Conservation (phyloP, 1,284 basidiomycete species). For the Sporisorium sorghi region DNA sequence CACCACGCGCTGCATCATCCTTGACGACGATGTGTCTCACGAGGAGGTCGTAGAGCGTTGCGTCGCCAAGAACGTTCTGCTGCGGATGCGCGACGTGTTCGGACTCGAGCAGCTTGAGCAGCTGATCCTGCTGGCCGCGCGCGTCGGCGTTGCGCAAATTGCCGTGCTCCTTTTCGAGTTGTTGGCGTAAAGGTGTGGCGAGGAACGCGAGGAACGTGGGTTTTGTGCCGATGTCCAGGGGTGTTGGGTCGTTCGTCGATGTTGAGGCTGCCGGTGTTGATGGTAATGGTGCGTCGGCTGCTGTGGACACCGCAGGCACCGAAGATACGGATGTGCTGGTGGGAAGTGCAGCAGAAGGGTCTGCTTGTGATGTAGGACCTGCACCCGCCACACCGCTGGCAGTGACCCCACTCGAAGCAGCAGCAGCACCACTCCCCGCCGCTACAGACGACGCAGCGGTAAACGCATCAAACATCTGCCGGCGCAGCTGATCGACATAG, state of each 20-base stretch:
- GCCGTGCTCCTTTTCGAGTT: constrained; percentile 28
- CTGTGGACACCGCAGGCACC: too few species aligned
- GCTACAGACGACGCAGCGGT: background rate
- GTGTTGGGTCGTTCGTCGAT: background rate
- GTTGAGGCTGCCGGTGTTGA: background rate
- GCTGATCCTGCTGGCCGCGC: constrained; percentile 20
- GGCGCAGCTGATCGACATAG: constrained; percentile 29
- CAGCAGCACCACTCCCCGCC: too few species aligned
- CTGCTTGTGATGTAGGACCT: background rate
- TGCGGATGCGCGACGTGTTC: constrained; percentile 9
- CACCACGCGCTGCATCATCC: background rate
- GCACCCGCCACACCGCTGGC: too few species aligned
- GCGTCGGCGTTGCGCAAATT: constrained; percentile 19
- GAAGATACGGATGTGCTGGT: background rate
- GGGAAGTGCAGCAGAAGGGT: background rate
- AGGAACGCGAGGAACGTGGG: constrained; percentile 18
- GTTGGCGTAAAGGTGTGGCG: constrained; percentile 4
- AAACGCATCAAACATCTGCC: constrained; percentile 40
- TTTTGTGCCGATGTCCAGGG: constrained; percentile 16
- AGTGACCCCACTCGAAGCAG: too few species aligned
- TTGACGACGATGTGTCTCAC: constrained; percentile 13
- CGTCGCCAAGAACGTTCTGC: constrained; percentile 5
- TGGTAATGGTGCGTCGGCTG: background rate
- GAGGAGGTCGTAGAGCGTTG: constrained; percentile 34
- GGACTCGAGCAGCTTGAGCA: constrained; percentile 33